Conservation (phyloP, 2,329 filamentous ascomycete genomes). For the Plenodomus lindquistii region DNA sequence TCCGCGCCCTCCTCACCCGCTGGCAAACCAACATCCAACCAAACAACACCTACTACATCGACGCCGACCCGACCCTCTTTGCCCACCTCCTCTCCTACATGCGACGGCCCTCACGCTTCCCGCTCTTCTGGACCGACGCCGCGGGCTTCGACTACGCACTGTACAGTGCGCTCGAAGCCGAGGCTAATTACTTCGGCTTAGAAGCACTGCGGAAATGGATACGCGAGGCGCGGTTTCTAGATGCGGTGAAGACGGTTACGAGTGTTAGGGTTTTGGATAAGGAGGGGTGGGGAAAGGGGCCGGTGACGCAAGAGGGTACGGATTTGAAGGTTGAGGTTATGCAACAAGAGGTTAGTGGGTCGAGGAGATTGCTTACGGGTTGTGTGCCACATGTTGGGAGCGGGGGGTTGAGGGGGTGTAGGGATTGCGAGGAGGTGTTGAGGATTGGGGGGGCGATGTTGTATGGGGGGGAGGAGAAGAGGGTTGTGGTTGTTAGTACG, state of each 20-base stretch:
- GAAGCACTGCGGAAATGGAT: conserved; percentile 35
- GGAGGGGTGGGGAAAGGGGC: too few species aligned
- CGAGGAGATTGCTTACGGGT: too few species aligned
- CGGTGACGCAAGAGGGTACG: too few species aligned
- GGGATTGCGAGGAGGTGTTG: too few species aligned
- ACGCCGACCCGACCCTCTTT: conserved; percentile 41
- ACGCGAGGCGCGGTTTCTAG: conserved; percentile 9
- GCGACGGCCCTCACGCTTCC: conserved; percentile 3
- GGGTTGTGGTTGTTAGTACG: too few species aligned
- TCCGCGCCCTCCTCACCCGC: background rate
- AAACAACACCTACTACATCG: conserved; percentile 42
- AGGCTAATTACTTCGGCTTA: conserved; percentile 39
- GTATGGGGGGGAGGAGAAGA: too few species aligned
- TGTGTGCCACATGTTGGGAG: too few species aligned
- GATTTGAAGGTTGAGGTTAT: too few species aligned
- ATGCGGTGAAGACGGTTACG: background rate
- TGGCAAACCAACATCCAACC: conserved; percentile 3
- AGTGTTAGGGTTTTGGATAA: too few species aligned
- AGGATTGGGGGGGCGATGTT: too few species aligned
- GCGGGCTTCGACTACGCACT: conserved; percentile 36
- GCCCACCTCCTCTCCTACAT: conserved; percentile 10
- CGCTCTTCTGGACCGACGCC: conserved; percentile 37
- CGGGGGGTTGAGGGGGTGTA: too few species aligned
- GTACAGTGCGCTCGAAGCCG: conserved; percentile 32
- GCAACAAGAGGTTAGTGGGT: too few species aligned